Percentiles rank a stretch among this genome's conserved stretches.
These are phyloP conservation scores for Rhodocollybia butyracea DNA, from an alignment of 768 basidiomycete genomes.

Conservation along the genomic window DNA sequence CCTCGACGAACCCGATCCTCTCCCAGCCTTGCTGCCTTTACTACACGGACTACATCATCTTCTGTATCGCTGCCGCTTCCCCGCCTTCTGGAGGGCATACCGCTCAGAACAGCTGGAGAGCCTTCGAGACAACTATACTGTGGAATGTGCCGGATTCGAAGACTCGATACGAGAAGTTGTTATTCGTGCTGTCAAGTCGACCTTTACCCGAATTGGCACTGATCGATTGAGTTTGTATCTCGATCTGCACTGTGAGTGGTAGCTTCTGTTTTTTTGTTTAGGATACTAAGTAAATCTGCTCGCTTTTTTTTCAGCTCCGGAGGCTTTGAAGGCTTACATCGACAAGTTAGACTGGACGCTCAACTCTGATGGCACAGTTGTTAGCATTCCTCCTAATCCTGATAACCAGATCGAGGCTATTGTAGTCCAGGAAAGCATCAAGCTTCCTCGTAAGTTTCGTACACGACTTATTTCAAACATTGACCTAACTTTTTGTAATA, in stretches of 20 bases:
- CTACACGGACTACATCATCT: slow-evolving; percentile 66
- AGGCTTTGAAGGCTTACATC: slow-evolving; percentile 56
- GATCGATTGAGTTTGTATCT: slow-evolving; percentile 71
- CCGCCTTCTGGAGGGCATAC: slow-evolving; percentile 80
- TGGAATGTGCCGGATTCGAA: slow-evolving; percentile 82
- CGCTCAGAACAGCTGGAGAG: slow-evolving; percentile 64
- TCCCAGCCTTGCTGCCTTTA: slow-evolving; percentile 65
- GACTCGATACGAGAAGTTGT: slow-evolving; percentile 77
- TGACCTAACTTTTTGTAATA: slow-evolving; percentile 22
- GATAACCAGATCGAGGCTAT: slow-evolving; percentile 89
- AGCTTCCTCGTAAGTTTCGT: slow-evolving; percentile 67
- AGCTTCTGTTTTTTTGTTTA: slow-evolving; percentile 1
- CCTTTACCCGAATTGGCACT: slow-evolving; percentile 71
- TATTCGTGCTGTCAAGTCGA: slow-evolving; percentile 70
- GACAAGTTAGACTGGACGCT: slow-evolving; percentile 65
- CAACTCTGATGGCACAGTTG: slow-evolving; percentile 50
- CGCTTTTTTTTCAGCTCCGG: slow-evolving; percentile 34
- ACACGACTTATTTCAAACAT: slow-evolving; percentile 1
- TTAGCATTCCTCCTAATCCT: slow-evolving; percentile 73
- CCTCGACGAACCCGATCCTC: slow-evolving; percentile 79
- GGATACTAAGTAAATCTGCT: not conserved
- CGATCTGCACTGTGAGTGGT: slow-evolving; percentile 53
- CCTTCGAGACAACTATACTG: slow-evolving; percentile 83
- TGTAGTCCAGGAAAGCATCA: slow-evolving; percentile 79
- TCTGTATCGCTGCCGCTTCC: slow-evolving; percentile 83